phyloP scores from a whole-genome alignment of 306 rosid genomes.

The Senna siamea region DNA sequence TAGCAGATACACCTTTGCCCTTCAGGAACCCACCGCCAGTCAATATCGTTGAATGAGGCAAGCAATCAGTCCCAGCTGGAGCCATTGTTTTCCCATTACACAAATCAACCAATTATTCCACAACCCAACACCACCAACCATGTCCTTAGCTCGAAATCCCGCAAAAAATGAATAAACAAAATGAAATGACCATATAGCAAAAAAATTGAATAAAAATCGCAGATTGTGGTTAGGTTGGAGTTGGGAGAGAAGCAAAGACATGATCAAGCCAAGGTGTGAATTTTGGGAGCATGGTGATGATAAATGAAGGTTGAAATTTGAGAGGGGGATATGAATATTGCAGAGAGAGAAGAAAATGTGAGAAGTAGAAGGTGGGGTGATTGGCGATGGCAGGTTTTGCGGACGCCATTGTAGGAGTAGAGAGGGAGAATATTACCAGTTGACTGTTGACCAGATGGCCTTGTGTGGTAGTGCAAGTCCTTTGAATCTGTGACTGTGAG shows the following conservation, averaged over 20 bases:
- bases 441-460: too few relatives aligned
- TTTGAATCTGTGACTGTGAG: too few relatives aligned
- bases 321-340: too few relatives aligned
- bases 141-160: constrained; percentile 13
- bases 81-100: constrained; percentile 36
- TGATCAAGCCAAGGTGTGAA: background rate
- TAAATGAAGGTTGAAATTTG: background rate
- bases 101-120: constrained; percentile 8
- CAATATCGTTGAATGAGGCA: constrained; percentile 14
- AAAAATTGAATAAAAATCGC: constrained; percentile 16
- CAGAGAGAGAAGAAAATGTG: background rate
- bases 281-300: constrained; percentile 21
- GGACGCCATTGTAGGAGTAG: constrained; percentile 47
- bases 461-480: too few relatives aligned
- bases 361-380: constrained; percentile 33
- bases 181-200: background rate
- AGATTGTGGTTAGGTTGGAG: background rate
- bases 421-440: constrained; percentile 26
- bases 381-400: constrained; percentile 44
- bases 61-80: constrained; percentile 34
- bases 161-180: background rate
- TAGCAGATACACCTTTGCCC: constrained; percentile 15
- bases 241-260: constrained; percentile 19
- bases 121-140: background rate
- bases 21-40: constrained; percentile 15